A percentile compares a stretch with the other conserved stretches of the same genome.
phyloP scores from a whole-genome alignment of 2,329 filamentous ascomycete species.

The Fusarium proliferatum region DNA sequence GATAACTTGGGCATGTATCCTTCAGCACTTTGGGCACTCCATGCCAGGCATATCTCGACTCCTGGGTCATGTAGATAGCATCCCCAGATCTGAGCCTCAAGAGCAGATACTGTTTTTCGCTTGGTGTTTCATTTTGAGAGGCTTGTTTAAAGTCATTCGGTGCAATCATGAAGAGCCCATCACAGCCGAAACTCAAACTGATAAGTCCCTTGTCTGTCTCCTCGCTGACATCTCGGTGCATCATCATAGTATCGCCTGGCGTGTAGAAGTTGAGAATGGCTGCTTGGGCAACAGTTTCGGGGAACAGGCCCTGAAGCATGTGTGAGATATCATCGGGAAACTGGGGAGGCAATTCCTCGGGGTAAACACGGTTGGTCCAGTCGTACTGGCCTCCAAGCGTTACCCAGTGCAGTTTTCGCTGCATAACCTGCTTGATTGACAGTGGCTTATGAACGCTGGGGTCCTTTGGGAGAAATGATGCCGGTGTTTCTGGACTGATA shows the following conservation, averaged over 20 bases:
- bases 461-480: slow-evolving; percentile 75
- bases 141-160: slow-evolving; percentile 57
- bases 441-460: slow-evolving; percentile 79
- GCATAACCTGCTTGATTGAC: slow-evolving; percentile 74
- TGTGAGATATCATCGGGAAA: slow-evolving; percentile 80
- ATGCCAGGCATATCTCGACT: slow-evolving; percentile 92
- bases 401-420: slow-evolving; percentile 89
- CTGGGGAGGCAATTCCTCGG: slow-evolving; percentile 70
- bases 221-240: slow-evolving; percentile 95
- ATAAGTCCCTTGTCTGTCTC: slow-evolving; percentile 80
- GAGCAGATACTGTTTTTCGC: slow-evolving; percentile 63
- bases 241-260: slow-evolving; percentile 88
- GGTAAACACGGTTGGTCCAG: slow-evolving; percentile 90
- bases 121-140: slow-evolving; percentile 33
- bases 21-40: slow-evolving; percentile 88
- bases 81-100: slow-evolving; percentile 85
- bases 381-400: slow-evolving; percentile 97
- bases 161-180: slow-evolving; percentile 87
- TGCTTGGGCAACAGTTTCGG: slow-evolving; percentile 81
- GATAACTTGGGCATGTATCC: slow-evolving; percentile 79
- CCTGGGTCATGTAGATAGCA: slow-evolving; percentile 87
- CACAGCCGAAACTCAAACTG: slow-evolving; percentile 89
- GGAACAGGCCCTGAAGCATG: slow-evolving; percentile 78
- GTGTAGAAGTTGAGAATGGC: slow-evolving; percentile 96
- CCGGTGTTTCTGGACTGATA: slow-evolving; percentile 60